A percentile compares a stretch with the other conserved stretches of the same genome.
Evolutionary conservation across 1,139 yeast genomes (phyloP).

Genomic region (Magnusiomyces paraingens): DNA sequence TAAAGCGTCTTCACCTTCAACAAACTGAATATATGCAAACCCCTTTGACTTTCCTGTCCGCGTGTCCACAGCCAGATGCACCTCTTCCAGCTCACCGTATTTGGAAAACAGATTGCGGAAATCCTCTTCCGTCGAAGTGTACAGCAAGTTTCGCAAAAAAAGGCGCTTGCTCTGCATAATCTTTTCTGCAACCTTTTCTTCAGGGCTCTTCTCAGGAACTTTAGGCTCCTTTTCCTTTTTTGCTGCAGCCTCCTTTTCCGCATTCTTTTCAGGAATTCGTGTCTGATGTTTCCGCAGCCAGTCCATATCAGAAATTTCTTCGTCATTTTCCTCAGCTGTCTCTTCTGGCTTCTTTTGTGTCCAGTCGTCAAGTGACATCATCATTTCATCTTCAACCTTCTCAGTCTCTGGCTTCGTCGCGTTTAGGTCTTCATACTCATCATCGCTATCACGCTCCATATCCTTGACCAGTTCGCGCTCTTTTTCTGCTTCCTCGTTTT

Average conservation of each 20-base stretch:
- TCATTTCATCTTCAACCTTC: slow-evolving; percentile 21
- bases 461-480: slow-evolving; percentile 9
- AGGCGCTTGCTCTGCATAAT: slow-evolving; percentile 72
- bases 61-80: slow-evolving; percentile 86
- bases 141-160: slow-evolving; percentile 80
- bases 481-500: slow-evolving; percentile 12
- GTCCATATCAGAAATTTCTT: slow-evolving; percentile 67
- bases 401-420: slow-evolving; percentile 23
- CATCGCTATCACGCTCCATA: slow-evolving; percentile 26
- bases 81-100: slow-evolving; percentile 44
- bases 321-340: slow-evolving; percentile 32
- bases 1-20: slow-evolving; percentile 62
- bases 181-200: slow-evolving; percentile 44
- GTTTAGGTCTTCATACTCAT: slow-evolving; percentile 24
- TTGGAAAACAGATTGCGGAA: slow-evolving; percentile 50
- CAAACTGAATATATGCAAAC: slow-evolving; percentile 77
- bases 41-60: slow-evolving; percentile 91
- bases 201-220: slow-evolving; percentile 33
- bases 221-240: slow-evolving; percentile 17
- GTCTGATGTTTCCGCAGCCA: slow-evolving; percentile 79
- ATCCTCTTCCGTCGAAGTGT: slow-evolving; percentile 75
- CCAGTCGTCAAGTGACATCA: slow-evolving; percentile 16
- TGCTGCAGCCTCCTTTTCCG: slow-evolving; percentile 26
- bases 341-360: slow-evolving; percentile 12
- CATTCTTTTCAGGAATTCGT: slow-evolving; percentile 51